Base-by-base conservation (phyloP, 768 basidiomycete species). In the Auriscalpium vulgare region DNA sequence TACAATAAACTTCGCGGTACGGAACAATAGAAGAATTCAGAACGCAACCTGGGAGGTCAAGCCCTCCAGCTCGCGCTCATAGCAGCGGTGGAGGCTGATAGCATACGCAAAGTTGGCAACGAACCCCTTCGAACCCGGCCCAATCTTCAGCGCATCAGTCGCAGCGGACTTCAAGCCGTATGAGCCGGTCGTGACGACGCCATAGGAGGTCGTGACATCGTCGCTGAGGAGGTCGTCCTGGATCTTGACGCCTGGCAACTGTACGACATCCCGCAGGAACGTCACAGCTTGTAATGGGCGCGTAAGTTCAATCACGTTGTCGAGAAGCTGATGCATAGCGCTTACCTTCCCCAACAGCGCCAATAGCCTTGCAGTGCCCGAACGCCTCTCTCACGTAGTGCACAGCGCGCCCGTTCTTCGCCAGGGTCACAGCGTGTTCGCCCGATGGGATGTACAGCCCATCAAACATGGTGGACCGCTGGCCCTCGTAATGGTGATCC, bases 311-410 rank as follows among this genome's bases (percentile, higher is more conserved):
- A 47, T 8, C 16, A 21, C 47, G 53, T 35, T 5, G 17, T 40
- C 16, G 49, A 23, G 45, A 14, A 43, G 19, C 17, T 13, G 19
- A 29, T n/a, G 16, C 14, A 11, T 40, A 34, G 16, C 56, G 60
- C 68, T 35, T 45, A 81, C 85, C 84, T 66, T 82, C 78, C 10
- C 91, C 92, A 47, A 86, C 74, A 1, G 84, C 90, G 2, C 82
- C 88, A 56, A 95, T 88, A 16, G 86, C 68, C 72, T 94, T 94
- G 71, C 83, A 85, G 69, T 94, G 92, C 19, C 87, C 87, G 70
- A 88, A 94, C 2, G 89, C 85, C 69, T 94, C 91, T 47, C 88
- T 79, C 3, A 88, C 79, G 77, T 86, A 91, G 66, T 95, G 89
- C n/a, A 91, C 71, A 8, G 77, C 77, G 17, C 91, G 79, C 5